Evolutionary conservation across 1,139 yeast genomes (phyloP), one percentile per base, ranked within the genome.

Genomic region (Saccharomyces hybrid): DNA sequence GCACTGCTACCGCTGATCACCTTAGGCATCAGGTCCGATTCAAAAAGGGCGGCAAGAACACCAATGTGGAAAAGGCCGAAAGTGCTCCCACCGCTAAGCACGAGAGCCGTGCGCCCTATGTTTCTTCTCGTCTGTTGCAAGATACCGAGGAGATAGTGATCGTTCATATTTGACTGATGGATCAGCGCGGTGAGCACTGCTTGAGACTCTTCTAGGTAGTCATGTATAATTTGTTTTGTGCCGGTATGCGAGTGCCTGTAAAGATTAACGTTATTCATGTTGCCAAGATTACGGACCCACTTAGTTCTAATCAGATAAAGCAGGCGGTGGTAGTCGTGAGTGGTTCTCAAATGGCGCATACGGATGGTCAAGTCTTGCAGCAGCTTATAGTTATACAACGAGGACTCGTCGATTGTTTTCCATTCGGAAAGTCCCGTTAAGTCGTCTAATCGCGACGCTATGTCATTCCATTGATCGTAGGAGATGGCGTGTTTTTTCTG

Each of bases 1-100:
- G 98, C 96, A 13, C 97, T 88, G 9, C 96, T 86, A 0, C 99
- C 99, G 52, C 96, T 86, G n/a, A 93, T 82, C 50, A 93, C 88
- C 51, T 90, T 77, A 0, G 99, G 99, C 47, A 93, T 73, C 38
- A 91, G 75, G 53, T 85, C 83, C 50, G 81, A 79, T 62, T 88
- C 95, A 50, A 86, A 73, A 47, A 93, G 75, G 6, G 95, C 87
- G 5, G 90, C 82, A 53, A 91, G 75, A 0, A 93, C 97, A 0
- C 99, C 99, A 54, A 90, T 86, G 62, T 93, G 99, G 60, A 91
- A 83, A 52, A 91, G 75, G 0, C 98, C 99, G 73, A 93, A 87
- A 2, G 96, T 87, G 13, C 96, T 91, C 1, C 99, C 99, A 1
- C 99, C 99, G 50, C 96, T 86, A 52, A 93, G 77, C 31, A 95